Evolutionary conservation across 2,329 filamentous ascomycete species (phyloP).

Genomic region (Aspergillus ruber): DNA sequence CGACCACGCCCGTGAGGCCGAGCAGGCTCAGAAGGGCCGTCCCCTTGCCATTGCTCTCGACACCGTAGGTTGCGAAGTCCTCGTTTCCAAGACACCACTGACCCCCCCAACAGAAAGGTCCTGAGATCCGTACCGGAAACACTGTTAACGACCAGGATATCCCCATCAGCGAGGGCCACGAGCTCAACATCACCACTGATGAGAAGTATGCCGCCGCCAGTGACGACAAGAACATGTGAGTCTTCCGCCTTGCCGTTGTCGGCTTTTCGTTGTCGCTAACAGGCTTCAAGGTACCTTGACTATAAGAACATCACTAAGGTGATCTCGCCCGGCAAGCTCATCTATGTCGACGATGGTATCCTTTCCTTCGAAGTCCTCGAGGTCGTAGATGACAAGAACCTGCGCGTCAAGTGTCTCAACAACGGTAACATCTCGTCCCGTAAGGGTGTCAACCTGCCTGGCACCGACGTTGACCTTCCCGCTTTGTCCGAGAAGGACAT

Average conservation of each 20-base stretch:
- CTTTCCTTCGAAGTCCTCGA: conserved; percentile 91
- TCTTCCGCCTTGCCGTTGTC: conserved; percentile 7
- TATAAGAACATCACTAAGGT: conserved; percentile 99
- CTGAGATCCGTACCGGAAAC: conserved; percentile 80
- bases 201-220: conserved; percentile 79
- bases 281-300: conserved; percentile 70
- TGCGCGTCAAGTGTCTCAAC: conserved; percentile 84
- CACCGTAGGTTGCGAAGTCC: conserved; percentile 52
- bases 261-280: not conserved
- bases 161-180: conserved; percentile 72
- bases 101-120: conserved; percentile 55
- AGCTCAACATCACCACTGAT: conserved; percentile 96
- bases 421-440: conserved; percentile 98
- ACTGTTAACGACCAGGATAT: conserved; percentile 65
- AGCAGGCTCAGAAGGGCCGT: conserved; percentile 68
- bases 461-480: conserved; percentile 96
- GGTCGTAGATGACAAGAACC: conserved; percentile 79
- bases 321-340: conserved; percentile 80
- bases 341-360: conserved; percentile 98
- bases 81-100: conserved; percentile 2
- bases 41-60: conserved; percentile 92
- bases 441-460: conserved; percentile 98
- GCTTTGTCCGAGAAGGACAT: conserved; percentile 98
- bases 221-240: conserved; percentile 90
- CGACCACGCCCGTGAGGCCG: conserved; percentile 85